These are phyloP conservation scores for Colletotrichum lini DNA, from an alignment of 2,329 filamentous ascomycete genomes.

Conservation along the genomic window DNA sequence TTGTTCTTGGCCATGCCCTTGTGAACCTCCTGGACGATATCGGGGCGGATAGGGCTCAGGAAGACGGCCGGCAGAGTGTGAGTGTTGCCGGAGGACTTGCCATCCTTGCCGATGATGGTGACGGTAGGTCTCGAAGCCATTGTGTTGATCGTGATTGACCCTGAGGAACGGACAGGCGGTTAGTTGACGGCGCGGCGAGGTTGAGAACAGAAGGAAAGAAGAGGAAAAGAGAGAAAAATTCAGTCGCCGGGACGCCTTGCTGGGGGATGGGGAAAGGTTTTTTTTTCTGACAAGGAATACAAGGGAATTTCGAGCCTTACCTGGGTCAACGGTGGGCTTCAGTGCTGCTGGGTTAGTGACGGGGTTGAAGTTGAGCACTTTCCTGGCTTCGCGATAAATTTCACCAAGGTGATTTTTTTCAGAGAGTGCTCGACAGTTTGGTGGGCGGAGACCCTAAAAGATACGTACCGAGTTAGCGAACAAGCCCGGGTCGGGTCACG, in stretches of 20 bases:
- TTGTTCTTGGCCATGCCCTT: constrained; percentile 99
- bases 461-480: constrained; percentile 50
- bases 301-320: constrained; percentile 47
- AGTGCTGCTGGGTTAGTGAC: constrained; percentile 43
- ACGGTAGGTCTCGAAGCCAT: constrained; percentile 99
- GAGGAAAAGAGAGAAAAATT: constrained; percentile 4
- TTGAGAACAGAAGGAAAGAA: constrained; percentile 13
- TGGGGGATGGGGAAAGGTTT: constrained; percentile 15
- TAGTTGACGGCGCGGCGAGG: constrained; percentile 40
- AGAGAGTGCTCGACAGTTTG: constrained; percentile 50
- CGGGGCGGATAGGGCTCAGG: constrained; percentile 95
- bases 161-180: constrained; percentile 33
- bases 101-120: constrained; percentile 96
- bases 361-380: constrained; percentile 53
- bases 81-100: constrained; percentile 89
- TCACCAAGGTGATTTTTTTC: constrained; percentile 53
- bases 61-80: constrained; percentile 97
- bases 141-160: constrained; percentile 58
- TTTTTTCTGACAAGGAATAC: constrained; percentile 10
- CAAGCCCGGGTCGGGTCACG: constrained; percentile 34
- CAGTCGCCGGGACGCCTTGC: constrained; percentile 32
- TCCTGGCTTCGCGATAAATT: constrained; percentile 53
- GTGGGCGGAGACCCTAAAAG: constrained; percentile 58
- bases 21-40: constrained; percentile 99
- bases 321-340: constrained; percentile 57